Evolutionary conservation across 495 filamentous ascomycete species (phyloP).

Genomic region (Aspergillus panamensis): DNA sequence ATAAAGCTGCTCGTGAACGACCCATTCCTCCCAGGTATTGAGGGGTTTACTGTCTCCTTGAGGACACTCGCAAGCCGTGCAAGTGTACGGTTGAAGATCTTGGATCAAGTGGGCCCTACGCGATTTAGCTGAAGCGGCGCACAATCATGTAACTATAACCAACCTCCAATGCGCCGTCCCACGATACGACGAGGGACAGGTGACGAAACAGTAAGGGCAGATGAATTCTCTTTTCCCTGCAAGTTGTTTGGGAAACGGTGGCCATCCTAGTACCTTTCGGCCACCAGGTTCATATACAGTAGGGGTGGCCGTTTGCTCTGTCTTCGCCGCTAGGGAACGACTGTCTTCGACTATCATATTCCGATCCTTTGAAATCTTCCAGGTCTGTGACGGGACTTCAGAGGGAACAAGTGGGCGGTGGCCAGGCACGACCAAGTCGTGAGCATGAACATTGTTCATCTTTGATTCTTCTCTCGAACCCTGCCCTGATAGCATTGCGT

Average conservation of each 20-base stretch:
- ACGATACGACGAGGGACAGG: slow-evolving; percentile 2
- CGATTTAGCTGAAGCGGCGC: neutral
- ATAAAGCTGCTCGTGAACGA: slow-evolving; percentile 6
- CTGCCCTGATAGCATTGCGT: neutral
- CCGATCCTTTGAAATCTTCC: neutral
- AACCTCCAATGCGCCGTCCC: slow-evolving; percentile 10
- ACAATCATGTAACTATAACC: neutral
- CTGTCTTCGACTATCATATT: neutral
- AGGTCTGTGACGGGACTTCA: neutral
- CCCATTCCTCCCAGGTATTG: slow-evolving; percentile 5
- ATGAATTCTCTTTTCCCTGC: slow-evolving; percentile 5
- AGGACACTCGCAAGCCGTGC: neutral
- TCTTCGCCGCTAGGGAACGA: neutral
- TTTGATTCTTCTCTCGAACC: neutral
- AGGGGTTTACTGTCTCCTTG: neutral
- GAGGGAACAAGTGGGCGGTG: neutral
- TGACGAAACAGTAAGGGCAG: slow-evolving; percentile 7
- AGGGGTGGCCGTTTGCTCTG: slow-evolving; percentile 1
- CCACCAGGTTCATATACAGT: neutral
- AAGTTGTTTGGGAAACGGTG: slow-evolving; percentile 4
- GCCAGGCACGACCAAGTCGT: neutral
- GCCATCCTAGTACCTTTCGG: slow-evolving; percentile 5
- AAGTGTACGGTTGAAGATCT: slow-evolving; percentile 4
- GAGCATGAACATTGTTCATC: neutral
- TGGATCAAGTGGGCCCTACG: slow-evolving; percentile 1